Percentiles rank a stretch among this genome's conserved stretches.
Evolutionary conservation across 2,329 filamentous ascomycete species (phyloP).

Genomic region (Dendryphion nanum): DNA sequence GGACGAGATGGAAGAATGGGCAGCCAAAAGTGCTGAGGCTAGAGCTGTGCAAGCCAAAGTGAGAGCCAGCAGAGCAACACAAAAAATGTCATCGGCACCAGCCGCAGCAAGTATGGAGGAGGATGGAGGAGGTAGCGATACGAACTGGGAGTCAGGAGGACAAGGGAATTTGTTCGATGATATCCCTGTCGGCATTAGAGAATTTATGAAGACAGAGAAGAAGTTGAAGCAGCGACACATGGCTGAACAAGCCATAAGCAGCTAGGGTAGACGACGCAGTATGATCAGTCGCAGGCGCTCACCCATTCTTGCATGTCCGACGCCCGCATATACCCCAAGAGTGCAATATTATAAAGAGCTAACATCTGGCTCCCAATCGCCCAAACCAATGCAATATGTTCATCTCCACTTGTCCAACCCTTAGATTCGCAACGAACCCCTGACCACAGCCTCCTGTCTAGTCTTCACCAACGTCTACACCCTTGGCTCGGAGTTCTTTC

Average conservation of each 20-base stretch:
- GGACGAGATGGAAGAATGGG: conserved; percentile 92
- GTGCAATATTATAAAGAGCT: too few relatives aligned
- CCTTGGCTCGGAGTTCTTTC: conserved; percentile 68
- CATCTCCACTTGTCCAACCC: too few relatives aligned
- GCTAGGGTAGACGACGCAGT: too few relatives aligned
- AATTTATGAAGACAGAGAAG: conserved; percentile 98
- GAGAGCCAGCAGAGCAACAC: conserved; percentile 24
- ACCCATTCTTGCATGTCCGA: too few relatives aligned
- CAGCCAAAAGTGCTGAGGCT: conserved; percentile 62
- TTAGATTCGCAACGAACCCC: too few relatives aligned
- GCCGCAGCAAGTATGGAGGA: conserved; percentile 69
- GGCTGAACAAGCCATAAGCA: conserved; percentile 48
- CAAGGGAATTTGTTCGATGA: conserved; percentile 71
- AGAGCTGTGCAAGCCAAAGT: conserved; percentile 48
- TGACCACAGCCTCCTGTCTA: too few relatives aligned
- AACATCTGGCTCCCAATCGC: too few relatives aligned
- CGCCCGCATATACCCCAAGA: too few relatives aligned
- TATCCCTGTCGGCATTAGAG: conserved; percentile 87
- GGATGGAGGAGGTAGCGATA: conserved; percentile 73
- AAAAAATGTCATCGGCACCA: conserved; percentile 40
- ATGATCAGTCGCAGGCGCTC: too few relatives aligned
- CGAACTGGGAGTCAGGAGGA: conserved; percentile 56
- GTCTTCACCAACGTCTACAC: conserved; percentile 72
- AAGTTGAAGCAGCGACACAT: conserved; percentile 73
- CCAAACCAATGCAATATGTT: too few relatives aligned